Conservation (phyloP, 1,284 basidiomycete genomes). For the Marasmius sp. region DNA sequence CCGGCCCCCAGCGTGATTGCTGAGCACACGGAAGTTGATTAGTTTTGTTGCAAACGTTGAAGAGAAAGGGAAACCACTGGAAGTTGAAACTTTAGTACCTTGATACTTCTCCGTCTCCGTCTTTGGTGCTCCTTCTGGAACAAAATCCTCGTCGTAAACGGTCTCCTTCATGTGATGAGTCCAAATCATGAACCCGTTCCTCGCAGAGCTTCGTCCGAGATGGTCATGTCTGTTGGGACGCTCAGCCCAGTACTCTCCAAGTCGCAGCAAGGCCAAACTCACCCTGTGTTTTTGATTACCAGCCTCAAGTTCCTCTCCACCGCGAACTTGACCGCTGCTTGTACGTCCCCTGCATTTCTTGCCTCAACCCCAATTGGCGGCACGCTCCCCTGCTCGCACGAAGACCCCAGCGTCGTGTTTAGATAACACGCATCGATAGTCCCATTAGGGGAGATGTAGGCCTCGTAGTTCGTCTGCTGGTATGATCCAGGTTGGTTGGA, state of each 20-base stretch:
- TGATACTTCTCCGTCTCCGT: slow-evolving; percentile 16
- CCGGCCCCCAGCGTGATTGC: slow-evolving; percentile 41
- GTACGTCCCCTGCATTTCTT: background rate
- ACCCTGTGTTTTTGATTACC: slow-evolving; percentile 2
- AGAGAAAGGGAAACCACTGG: background rate
- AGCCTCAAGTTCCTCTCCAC: background rate
- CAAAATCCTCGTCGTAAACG: slow-evolving; percentile 27
- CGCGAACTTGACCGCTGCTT: background rate
- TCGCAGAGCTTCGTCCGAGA: slow-evolving; percentile 32
- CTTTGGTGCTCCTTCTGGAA: slow-evolving; percentile 26
- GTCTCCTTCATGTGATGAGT: slow-evolving; percentile 37
- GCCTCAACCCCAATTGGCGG: slow-evolving; percentile 12
- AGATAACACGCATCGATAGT: slow-evolving; percentile 41
- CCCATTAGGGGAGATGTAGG: slow-evolving; percentile 36
- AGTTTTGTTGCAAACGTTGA: background rate
- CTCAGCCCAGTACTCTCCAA: background rate
- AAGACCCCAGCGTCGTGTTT: slow-evolving; percentile 35
- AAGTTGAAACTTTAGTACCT: slow-evolving; percentile 8
- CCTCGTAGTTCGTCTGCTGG: slow-evolving; percentile 40
- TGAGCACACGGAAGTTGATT: slow-evolving; percentile 12
- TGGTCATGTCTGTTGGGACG: slow-evolving; percentile 27
- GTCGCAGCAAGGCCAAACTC: background rate
- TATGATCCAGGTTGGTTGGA: slow-evolving; percentile 38
- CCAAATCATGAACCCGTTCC: slow-evolving; percentile 35
- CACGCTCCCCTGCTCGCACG: slow-evolving; percentile 44